Conservation (phyloP, 106 monocot species). For the Dendrobium officinale region DNA sequence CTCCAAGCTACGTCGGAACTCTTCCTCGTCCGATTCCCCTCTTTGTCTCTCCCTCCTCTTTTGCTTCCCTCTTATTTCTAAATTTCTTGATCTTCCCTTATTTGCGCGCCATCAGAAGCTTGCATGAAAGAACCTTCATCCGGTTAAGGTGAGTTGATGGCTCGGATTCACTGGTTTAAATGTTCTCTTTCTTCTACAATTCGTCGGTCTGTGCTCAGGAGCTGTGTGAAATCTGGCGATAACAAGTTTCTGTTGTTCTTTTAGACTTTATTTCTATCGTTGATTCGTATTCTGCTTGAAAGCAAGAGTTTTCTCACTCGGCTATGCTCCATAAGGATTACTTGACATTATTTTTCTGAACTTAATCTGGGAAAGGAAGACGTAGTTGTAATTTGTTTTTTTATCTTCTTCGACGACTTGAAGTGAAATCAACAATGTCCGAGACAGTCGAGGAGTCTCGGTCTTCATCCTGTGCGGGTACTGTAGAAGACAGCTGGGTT, state of each 20-base stretch:
- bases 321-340: not conserved
- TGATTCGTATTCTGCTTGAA: not conserved
- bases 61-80: not conserved
- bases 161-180: not conserved
- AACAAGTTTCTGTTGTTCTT: not conserved
- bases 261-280: not conserved
- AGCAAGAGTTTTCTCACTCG: not conserved
- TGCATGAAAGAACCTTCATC: not conserved
- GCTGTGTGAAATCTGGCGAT: not conserved
- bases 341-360: not conserved
- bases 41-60: slow-evolving; percentile 16
- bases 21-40: slow-evolving; percentile 15
- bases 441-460: not conserved
- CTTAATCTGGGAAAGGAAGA: not conserved
- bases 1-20: slow-evolving; percentile 24
- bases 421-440: not conserved
- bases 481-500: slow-evolving; percentile 9
- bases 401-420: not conserved
- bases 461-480: not conserved
- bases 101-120: not conserved
- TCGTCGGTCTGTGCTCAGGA: not conserved
- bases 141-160: not conserved
- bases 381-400: not conserved
- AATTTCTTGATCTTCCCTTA: not conserved
- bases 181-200: not conserved